Evolutionary conservation across 345 rosid species (phyloP), one percentile per base, ranked within the genome.

Genomic region (Salix udensis): DNA sequence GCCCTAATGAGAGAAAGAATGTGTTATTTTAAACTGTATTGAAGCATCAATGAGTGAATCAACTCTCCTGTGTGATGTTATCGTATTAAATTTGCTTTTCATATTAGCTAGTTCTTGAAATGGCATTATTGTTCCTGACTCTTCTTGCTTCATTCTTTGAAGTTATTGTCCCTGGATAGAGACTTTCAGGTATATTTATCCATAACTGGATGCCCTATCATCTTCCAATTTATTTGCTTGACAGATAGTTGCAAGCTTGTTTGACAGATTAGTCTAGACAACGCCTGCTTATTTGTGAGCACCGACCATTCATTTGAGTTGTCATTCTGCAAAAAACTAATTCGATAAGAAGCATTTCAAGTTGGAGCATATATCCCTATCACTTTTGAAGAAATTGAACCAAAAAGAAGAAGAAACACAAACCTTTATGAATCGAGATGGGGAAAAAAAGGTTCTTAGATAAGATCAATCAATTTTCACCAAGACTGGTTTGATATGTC

Each of bases 391-490:
- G 50, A 69, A 23, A 40, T 21, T 67, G 30, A 67, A 19, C 21
- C 12, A 31, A 2, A 67, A 37, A 67, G 19, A 42, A 6, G 8
- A 8, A 44, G 16, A 68, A 13, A 68, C 13, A 40, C 42, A 46
- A 2, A 68, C 18, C 53, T 37, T 72, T 58, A 13, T 36, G 60
- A 60, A 15, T 64, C 42, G 46, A 44, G 28, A 44, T 28, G 37
- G 21, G 24, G 8, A 24, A 15, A 16, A 6, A 74, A 39, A 37
- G 24, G 28, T 1, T 37, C 60, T 34, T 42, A 39, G 31, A 24
- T 24, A 39, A 60, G 75, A 34, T 60, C 67, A 39, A 37, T 72
- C 75, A 44, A 36, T 55, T 72, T 31, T 36, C 62, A n/a, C 64
- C 68, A 55, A 55, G 39, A 72, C n/a, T 19, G 48, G 30, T 6